Percentiles rank a stretch among this genome's conserved stretches.
These are phyloP conservation scores for Piper betle DNA, from an alignment of 164 flowering plant genomes.

Conservation along the genomic window DNA sequence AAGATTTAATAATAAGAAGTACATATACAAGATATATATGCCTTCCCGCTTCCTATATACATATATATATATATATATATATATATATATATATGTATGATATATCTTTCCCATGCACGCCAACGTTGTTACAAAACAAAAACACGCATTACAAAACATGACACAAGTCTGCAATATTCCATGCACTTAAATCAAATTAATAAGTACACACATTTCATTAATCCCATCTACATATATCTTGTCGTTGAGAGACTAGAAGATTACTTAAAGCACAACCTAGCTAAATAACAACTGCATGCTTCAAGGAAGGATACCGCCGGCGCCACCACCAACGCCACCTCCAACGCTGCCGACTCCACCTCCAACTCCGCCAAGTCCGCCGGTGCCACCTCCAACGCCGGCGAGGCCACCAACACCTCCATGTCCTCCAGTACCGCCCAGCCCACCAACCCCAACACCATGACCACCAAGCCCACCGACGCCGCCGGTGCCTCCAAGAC, in stretches of 20 bases:
- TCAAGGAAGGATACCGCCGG: background rate
- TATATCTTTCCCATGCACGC: too few relatives aligned
- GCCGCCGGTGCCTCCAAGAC: background rate
- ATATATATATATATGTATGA: too few relatives aligned
- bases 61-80: too few relatives aligned
- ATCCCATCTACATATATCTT: too few relatives aligned
- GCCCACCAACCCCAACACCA: slow-evolving; percentile 1
- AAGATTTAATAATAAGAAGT: too few relatives aligned
- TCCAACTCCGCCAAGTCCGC: slow-evolving; percentile 5
- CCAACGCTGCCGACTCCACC: slow-evolving; percentile 5
- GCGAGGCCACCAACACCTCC: slow-evolving; percentile 6
- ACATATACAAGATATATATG: too few relatives aligned
- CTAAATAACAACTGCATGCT: background rate
- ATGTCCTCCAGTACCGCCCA: slow-evolving; percentile 1
- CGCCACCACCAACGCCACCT: slow-evolving; percentile 1
- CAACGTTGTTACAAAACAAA: too few relatives aligned
- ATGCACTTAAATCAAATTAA: too few relatives aligned
- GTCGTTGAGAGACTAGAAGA: background rate
- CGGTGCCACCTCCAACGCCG: slow-evolving; percentile 5
- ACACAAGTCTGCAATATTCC: too few relatives aligned
- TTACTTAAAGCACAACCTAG: background rate
- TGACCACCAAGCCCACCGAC: slow-evolving; percentile 1
- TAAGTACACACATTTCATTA: too few relatives aligned
- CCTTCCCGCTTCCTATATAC: too few relatives aligned
- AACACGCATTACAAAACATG: too few relatives aligned